phyloP scores from a whole-genome alignment of 805 yeast genomes.

The Nakazawaea populi region DNA sequence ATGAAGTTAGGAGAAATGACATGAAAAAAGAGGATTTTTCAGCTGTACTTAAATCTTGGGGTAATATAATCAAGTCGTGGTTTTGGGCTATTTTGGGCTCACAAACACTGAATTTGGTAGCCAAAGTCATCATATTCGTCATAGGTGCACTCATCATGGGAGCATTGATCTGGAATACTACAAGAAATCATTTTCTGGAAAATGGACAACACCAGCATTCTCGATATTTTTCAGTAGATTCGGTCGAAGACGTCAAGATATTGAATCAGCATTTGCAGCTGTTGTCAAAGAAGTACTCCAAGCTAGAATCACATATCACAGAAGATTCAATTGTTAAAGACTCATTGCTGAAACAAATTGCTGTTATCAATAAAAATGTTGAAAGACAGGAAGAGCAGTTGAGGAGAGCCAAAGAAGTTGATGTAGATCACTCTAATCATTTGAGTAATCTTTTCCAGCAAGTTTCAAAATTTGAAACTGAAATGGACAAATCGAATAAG shows the following conservation, averaged over 20 bases:
- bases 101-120: neutral
- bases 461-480: neutral
- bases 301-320: neutral
- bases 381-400: neutral
- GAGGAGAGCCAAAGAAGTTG: neutral
- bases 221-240: conserved; percentile 8
- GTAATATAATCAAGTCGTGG: neutral
- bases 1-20: neutral
- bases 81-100: neutral
- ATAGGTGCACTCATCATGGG: neutral
- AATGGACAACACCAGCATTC: neutral
- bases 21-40: too few species aligned
- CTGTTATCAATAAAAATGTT: neutral
- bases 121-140: neutral
- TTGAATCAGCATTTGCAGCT: too few species aligned
- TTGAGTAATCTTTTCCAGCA: conserved; percentile 5
- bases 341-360: neutral
- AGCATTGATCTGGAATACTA: neutral
- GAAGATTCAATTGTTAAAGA: neutral
- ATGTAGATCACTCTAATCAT: conserved; percentile 2
- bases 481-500: neutral
- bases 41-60: too few species aligned
- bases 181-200: neutral
- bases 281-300: too few species aligned
- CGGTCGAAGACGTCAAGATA: conserved; percentile 7